Conservation (phyloP, 75 land plant genomes). For the Picea glauca region DNA sequence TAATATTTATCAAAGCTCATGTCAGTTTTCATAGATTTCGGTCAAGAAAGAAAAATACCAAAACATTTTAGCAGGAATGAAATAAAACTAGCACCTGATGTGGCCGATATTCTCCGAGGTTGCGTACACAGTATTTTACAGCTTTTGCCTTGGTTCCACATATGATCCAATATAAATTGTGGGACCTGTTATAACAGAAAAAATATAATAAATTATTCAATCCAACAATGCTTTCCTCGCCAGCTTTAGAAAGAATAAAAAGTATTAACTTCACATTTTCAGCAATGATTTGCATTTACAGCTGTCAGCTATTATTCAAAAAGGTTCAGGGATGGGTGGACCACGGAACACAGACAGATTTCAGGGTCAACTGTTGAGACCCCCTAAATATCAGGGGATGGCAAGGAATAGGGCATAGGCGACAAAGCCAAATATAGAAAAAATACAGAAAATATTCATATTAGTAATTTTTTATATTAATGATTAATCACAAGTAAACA, state of each 20-base stretch:
- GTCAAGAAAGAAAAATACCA: background rate
- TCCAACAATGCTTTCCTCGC: background rate
- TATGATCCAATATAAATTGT: constrained; percentile 79
- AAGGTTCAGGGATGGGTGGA: too few species aligned
- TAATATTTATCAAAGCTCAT: background rate
- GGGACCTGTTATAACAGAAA: constrained; percentile 66
- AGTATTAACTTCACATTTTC: background rate
- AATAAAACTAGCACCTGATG: constrained; percentile 59
- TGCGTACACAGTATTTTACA: constrained; percentile 95
- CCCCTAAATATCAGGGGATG: too few species aligned
- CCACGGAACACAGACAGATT: too few species aligned
- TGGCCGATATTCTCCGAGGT: constrained; percentile 93
- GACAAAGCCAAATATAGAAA: too few species aligned
- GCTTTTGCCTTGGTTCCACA: constrained; percentile 76
- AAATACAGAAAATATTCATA: too few species aligned
- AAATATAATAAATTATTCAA: constrained; percentile 1
- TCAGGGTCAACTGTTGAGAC: too few species aligned
- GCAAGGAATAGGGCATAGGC: too few species aligned
- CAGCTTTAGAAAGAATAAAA: background rate
- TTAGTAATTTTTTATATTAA: too few species aligned
- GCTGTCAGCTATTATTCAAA: too few species aligned
- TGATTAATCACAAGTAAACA: too few species aligned
- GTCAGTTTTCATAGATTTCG: background rate
- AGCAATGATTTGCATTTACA: too few species aligned
- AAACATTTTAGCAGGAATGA: background rate